A percentile compares a stretch with the other conserved stretches of the same genome.
Evolutionary conservation across 352 stramenopile species (phyloP).

Genomic region (Pythium folliculosum): DNA sequence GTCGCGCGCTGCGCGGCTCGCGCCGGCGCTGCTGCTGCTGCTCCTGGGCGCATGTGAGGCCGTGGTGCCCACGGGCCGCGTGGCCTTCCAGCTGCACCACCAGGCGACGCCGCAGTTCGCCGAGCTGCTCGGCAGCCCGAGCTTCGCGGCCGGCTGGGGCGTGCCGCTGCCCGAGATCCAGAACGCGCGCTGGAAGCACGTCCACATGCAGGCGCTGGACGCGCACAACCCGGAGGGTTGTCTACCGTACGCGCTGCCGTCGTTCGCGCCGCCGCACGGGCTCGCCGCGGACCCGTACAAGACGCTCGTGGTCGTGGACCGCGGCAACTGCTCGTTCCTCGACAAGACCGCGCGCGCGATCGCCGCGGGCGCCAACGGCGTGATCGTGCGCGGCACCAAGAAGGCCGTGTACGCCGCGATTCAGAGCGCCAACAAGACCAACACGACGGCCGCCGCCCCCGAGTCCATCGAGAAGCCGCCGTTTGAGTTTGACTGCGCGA

Average conservation of each 20-base stretch:
- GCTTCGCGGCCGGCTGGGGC: slow-evolving; percentile 55
- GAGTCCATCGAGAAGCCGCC: slow-evolving; percentile 20
- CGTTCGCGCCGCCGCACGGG: slow-evolving; percentile 11
- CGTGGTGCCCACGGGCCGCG: slow-evolving; percentile 48
- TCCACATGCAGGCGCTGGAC: slow-evolving; percentile 36
- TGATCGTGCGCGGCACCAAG: slow-evolving; percentile 65
- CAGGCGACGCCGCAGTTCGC: slow-evolving; percentile 38
- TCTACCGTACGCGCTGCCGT: slow-evolving; percentile 32
- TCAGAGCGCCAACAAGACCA: slow-evolving; percentile 40
- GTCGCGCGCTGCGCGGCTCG: background rate
- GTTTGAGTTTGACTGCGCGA: slow-evolving; percentile 74
- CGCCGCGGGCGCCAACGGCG: slow-evolving; percentile 46
- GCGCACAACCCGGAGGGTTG: slow-evolving; percentile 45
- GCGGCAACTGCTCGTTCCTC: slow-evolving; percentile 78
- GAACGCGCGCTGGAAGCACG: slow-evolving; percentile 57
- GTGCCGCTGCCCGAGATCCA: slow-evolving; percentile 44
- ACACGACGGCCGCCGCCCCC: slow-evolving; percentile 31
- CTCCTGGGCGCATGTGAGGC: background rate
- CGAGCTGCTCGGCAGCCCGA: slow-evolving; percentile 59
- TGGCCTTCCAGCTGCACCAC: slow-evolving; percentile 44
- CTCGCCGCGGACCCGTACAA: slow-evolving; percentile 22
- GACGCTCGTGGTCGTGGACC: slow-evolving; percentile 59
- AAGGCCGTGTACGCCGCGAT: slow-evolving; percentile 62
- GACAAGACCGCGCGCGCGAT: slow-evolving; percentile 59
- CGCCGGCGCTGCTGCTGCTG: background rate